A percentile compares a stretch with the other conserved stretches of the same genome.
Conservation (phyloP, 164 flowering plant species). For the Sextonia rubra region DNA sequence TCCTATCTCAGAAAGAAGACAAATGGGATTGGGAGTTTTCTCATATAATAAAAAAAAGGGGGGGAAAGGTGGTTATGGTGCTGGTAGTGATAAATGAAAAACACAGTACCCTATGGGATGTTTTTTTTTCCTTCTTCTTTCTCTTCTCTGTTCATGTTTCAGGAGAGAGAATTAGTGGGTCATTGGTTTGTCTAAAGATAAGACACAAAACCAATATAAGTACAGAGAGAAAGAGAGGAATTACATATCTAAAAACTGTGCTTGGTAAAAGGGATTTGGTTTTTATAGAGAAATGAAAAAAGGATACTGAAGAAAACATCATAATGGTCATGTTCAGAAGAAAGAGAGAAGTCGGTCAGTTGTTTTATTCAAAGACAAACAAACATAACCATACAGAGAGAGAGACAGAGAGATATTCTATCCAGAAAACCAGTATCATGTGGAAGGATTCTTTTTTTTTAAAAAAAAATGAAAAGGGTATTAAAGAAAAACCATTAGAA, state of each 20-base stretch:
- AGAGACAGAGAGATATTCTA: too few relatives aligned
- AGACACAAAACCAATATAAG: not conserved
- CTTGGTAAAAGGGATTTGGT: not conserved
- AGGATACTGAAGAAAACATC: not conserved
- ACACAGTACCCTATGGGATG: not conserved
- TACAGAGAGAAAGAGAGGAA: not conserved
- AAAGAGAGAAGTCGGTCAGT: not conserved
- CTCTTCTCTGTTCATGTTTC: not conserved
- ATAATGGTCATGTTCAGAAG: not conserved
- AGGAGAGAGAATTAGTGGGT: not conserved
- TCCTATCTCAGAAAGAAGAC: not conserved
- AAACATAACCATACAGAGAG: too few relatives aligned
- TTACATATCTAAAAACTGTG: not conserved
- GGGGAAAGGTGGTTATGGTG: not conserved
- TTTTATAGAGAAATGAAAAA: too few relatives aligned
- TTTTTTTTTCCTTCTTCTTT: not conserved
- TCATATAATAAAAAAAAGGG: too few relatives aligned
- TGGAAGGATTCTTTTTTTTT: not conserved
- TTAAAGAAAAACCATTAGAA: too few relatives aligned
- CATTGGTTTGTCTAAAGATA: not conserved
- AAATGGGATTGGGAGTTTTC: not conserved
- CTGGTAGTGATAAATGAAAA: not conserved
- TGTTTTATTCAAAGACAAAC: not conserved
- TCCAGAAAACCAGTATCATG: not conserved
- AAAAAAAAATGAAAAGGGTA: too few relatives aligned